These are phyloP conservation scores for Lolium perenne DNA, from an alignment of 176 grass and related monocot species.

Conservation along the genomic window DNA sequence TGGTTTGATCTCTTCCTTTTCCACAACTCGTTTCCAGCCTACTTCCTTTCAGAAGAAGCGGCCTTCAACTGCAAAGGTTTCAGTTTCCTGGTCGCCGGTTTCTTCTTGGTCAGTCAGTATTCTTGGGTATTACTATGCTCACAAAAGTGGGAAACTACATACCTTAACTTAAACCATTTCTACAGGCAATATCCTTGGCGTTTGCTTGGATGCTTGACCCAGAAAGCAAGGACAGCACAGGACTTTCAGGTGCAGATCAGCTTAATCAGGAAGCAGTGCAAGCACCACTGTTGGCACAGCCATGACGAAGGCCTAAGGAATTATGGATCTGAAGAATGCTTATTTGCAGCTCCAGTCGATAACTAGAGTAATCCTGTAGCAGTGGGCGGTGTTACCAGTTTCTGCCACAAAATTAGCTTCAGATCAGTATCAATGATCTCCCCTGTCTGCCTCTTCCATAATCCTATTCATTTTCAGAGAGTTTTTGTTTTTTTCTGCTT, in stretches of 20 bases:
- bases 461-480: neutral
- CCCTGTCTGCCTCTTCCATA: neutral
- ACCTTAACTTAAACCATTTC: conserved; percentile 18
- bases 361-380: neutral
- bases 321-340: neutral
- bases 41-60: conserved; percentile 80
- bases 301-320: conserved; percentile 8
- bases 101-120: conserved; percentile 59
- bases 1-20: neutral
- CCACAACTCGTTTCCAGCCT: conserved; percentile 49
- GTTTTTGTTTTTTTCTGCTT: neutral
- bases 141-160: neutral
- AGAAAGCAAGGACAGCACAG: conserved; percentile 25
- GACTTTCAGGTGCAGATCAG: neutral
- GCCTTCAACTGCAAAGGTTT: conserved; percentile 75
- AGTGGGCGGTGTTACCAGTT: neutral
- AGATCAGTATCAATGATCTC: neutral
- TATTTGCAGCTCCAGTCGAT: neutral
- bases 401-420: conserved; percentile 22
- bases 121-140: neutral
- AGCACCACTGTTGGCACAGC: conserved; percentile 48
- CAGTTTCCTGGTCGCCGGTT: conserved; percentile 74
- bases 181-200: conserved; percentile 64
- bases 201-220: conserved; percentile 65
- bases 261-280: conserved; percentile 39